Conservation (phyloP, 768 basidiomycete genomes). For the Macrolepiota fuliginosa region DNA sequence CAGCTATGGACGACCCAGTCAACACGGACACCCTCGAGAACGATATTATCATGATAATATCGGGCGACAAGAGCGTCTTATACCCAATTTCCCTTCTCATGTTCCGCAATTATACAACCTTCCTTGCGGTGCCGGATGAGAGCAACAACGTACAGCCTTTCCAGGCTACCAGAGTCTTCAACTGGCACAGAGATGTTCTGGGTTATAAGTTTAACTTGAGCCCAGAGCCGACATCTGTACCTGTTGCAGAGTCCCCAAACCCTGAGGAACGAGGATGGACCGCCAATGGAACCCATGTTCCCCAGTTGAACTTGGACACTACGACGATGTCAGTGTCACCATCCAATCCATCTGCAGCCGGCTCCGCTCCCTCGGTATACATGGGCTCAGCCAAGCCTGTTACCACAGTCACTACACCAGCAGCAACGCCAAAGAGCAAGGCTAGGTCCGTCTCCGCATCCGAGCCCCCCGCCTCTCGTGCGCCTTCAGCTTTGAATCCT, state of each 20-base stretch:
- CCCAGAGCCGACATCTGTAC: neutral
- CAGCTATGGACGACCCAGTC: slow-evolving; percentile 1
- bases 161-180: slow-evolving; percentile 7
- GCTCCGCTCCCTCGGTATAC: neutral
- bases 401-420: neutral
- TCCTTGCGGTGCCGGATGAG: neutral
- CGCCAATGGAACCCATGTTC: neutral
- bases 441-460: neutral
- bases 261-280: neutral
- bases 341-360: neutral
- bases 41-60: neutral
- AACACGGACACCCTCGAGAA: neutral
- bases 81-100: slow-evolving; percentile 2
- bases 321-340: neutral
- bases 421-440: neutral
- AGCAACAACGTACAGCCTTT: neutral
- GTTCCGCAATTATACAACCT: neutral
- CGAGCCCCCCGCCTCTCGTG: neutral
- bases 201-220: neutral
- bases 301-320: neutral
- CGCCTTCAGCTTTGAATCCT: neutral
- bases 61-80: neutral
- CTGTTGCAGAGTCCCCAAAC: neutral
- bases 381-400: neutral
- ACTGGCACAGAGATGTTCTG: slow-evolving; percentile 10